Conservation (phyloP, 176 grass and related monocot genomes). For the Rhynchospora tenuis region DNA sequence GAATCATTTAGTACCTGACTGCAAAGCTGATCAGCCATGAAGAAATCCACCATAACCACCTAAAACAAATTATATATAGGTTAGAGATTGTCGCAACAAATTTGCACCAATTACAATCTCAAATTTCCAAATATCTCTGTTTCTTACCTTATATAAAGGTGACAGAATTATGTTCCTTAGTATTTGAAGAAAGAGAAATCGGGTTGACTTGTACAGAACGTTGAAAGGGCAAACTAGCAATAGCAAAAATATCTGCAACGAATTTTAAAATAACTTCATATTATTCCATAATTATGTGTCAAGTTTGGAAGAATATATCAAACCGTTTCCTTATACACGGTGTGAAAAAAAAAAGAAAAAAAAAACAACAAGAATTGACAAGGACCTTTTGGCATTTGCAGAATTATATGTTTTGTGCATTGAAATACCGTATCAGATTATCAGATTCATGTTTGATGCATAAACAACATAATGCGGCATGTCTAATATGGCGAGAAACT, state of each 20-base stretch:
- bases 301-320: slow-evolving; percentile 16
- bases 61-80: slow-evolving; percentile 11
- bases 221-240: slow-evolving; percentile 86
- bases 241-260: slow-evolving; percentile 62
- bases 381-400: not conserved
- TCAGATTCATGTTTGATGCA: too few relatives aligned
- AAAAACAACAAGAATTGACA: not conserved
- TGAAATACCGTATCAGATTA: not conserved
- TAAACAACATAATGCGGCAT: too few relatives aligned
- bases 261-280: slow-evolving; percentile 17
- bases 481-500: not conserved
- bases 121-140: not conserved
- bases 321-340: not conserved
- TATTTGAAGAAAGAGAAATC: slow-evolving; percentile 67
- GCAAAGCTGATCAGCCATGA: slow-evolving; percentile 99
- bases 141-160: slow-evolving; percentile 83
- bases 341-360: not conserved
- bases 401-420: not conserved
- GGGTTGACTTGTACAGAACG: slow-evolving; percentile 63
- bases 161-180: slow-evolving; percentile 91
- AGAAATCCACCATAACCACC: slow-evolving; percentile 99
- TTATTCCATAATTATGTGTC: slow-evolving; percentile 25
- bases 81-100: not conserved
- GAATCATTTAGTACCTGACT: slow-evolving; percentile 56
- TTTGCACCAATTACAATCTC: not conserved